Base-by-base conservation (phyloP, 169 alveolate species). In the Sarcocystis neurona region DNA sequence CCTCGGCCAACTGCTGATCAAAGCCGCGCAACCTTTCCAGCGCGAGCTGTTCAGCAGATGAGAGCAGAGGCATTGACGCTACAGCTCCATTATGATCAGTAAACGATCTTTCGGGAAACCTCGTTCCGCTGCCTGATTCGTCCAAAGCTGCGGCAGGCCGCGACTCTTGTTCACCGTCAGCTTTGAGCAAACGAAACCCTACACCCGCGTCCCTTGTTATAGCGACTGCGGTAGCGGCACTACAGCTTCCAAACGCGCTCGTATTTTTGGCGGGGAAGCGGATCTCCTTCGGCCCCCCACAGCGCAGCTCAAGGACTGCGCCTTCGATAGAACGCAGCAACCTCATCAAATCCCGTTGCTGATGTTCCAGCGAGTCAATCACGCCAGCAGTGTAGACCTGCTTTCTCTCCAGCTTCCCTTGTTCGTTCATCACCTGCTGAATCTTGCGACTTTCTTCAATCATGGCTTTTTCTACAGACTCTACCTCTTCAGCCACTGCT, bases 401-500 rank as follows among this genome's bases (percentile, higher is more conserved):
- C 84, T 88, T 63, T 39, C 87, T 72, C 84, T 88, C 88, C 37
- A 88, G 78, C 56, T 85, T 85, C 66, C 56, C 77, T 75, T 88
- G 91, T 47, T 88, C 91, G 34, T 88, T 88, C 32, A 82, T 79
- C 32, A 88, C 50, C n/a, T 74, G 41, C 20, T 78, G 88, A 39
- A 88, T 72, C 74, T 85, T 85, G 53, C 74, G 43, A 41, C 88
- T 56, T 41, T 88, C 84, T 32, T 85, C 85, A 37, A 78, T 88
- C 41, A 88, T 85, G 30, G 91, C 82, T 23, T 85, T 78, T 50
- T 88, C 91, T 15, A 88, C 91, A 18, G 80, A 48, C 46, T 79
- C 91, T 47, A 88, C 91, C 56, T 88, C 91, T 63, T 88, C 88
- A 30, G 84, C 87, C 34, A 88, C 88, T 63, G 77, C 88, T 27